A percentile compares a stretch with the other conserved stretches of the same genome.
phyloP scores from a whole-genome alignment of 257 asterid genomes.

The Coffea canephora region DNA sequence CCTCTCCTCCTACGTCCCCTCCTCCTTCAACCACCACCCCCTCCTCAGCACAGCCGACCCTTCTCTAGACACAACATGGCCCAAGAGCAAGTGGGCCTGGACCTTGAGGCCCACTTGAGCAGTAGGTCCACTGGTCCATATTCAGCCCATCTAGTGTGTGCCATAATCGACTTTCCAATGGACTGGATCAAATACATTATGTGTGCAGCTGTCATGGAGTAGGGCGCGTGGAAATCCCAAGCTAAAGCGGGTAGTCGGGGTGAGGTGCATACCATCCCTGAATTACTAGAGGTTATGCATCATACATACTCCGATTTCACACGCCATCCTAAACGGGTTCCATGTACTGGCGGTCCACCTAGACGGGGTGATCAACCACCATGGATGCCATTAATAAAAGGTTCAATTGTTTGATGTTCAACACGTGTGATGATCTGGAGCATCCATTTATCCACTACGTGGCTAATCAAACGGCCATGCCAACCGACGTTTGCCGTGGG shows the following conservation, averaged over 20 bases:
- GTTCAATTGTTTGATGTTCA: slow-evolving; percentile 42
- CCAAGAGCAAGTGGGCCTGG: slow-evolving; percentile 1
- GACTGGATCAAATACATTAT: background rate
- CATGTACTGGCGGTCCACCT: slow-evolving; percentile 17
- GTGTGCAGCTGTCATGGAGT: background rate
- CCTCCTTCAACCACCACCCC: slow-evolving; percentile 11
- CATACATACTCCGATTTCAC: background rate
- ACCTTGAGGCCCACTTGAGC: background rate
- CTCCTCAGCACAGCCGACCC: slow-evolving; percentile 2
- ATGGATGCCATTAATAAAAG: slow-evolving; percentile 49
- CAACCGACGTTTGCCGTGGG: background rate
- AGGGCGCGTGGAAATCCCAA: background rate
- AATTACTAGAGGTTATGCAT: background rate
- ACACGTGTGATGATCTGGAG: slow-evolving; percentile 58
- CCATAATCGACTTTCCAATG: background rate
- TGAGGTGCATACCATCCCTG: background rate
- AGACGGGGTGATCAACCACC: slow-evolving; percentile 43
- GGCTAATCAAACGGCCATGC: slow-evolving; percentile 30
- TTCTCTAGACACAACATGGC: background rate
- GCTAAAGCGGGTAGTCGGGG: too few relatives aligned
- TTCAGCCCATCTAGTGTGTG: background rate
- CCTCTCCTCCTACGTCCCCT: slow-evolving; percentile 40
- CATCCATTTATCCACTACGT: slow-evolving; percentile 47
- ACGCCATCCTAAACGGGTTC: background rate
- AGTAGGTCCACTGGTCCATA: background rate